These are phyloP conservation scores for Raphanus raphanistrum DNA, from an alignment of 345 rosid species.

Conservation along the genomic window DNA sequence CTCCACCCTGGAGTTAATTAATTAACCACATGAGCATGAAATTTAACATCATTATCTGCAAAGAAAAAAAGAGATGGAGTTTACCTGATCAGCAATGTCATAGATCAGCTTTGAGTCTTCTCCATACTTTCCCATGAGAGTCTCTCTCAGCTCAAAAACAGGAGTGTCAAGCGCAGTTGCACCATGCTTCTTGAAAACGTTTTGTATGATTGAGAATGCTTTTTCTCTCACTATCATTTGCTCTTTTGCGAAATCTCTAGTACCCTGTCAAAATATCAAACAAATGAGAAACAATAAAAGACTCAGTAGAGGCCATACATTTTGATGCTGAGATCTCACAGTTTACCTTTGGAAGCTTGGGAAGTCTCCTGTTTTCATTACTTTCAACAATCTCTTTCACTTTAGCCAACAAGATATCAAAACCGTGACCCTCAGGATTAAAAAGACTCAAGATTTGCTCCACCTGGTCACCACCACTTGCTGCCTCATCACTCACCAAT, in stretches of 20 bases:
- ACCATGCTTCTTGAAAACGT: conserved; percentile 86
- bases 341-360: conserved; percentile 88
- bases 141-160: conserved; percentile 92
- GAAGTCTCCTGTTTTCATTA: conserved; percentile 85
- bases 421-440: conserved; percentile 18
- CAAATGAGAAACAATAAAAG: not conserved
- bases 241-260: conserved; percentile 88
- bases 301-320: not conserved
- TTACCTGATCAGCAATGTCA: conserved; percentile 97
- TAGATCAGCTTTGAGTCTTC: conserved; percentile 94
- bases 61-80: not conserved
- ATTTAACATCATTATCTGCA: not conserved
- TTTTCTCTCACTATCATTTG: conserved; percentile 80
- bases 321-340: not conserved
- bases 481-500: not conserved
- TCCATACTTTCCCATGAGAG: conserved; percentile 87
- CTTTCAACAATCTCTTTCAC: conserved; percentile 81
- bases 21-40: conserved; percentile 7
- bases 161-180: conserved; percentile 95
- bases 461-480: not conserved
- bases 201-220: conserved; percentile 73
- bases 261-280: conserved; percentile 53
- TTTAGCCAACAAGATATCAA: conserved; percentile 49
- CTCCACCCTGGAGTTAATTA: conserved; percentile 75
- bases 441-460: not conserved